A percentile compares a stretch with the other conserved stretches of the same genome.
These are phyloP conservation scores for Prototheca wickerhamii DNA, from an alignment of 163 green algal genomes.

Conservation along the genomic window DNA sequence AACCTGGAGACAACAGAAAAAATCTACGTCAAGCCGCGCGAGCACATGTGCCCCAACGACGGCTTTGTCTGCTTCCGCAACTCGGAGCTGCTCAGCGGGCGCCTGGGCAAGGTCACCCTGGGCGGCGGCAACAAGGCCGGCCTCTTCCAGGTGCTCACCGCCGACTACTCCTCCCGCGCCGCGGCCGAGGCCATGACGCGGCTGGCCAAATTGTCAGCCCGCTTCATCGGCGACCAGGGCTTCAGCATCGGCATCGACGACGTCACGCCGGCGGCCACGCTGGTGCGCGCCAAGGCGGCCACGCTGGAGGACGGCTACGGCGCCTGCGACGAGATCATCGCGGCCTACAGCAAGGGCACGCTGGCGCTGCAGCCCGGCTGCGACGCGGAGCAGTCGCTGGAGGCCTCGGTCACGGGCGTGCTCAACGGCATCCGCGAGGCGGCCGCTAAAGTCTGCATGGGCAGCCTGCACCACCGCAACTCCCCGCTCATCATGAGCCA, in stretches of 20 bases:
- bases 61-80: constrained; percentile 84
- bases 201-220: constrained; percentile 82
- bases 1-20: constrained; percentile 89
- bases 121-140: constrained; percentile 81
- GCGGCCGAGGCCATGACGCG: constrained; percentile 81
- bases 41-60: constrained; percentile 82
- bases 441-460: constrained; percentile 75
- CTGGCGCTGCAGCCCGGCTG: constrained; percentile 78
- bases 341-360: constrained; percentile 46
- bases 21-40: constrained; percentile 61
- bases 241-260: constrained; percentile 98
- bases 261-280: constrained; percentile 61
- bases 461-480: constrained; percentile 77
- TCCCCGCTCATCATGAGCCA: constrained; percentile 92
- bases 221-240: constrained; percentile 82
- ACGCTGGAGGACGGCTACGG: constrained; percentile 46
- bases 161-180: constrained; percentile 51
- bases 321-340: constrained; percentile 61
- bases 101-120: constrained; percentile 89
- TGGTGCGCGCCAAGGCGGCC: constrained; percentile 55
- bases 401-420: constrained; percentile 69
- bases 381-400: constrained; percentile 78
- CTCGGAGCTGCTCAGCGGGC: constrained; percentile 79
- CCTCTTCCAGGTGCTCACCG: constrained; percentile 69
- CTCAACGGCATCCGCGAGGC: constrained; percentile 88